phyloP scores from a whole-genome alignment of 805 yeast species.

The Komagataella populi region DNA sequence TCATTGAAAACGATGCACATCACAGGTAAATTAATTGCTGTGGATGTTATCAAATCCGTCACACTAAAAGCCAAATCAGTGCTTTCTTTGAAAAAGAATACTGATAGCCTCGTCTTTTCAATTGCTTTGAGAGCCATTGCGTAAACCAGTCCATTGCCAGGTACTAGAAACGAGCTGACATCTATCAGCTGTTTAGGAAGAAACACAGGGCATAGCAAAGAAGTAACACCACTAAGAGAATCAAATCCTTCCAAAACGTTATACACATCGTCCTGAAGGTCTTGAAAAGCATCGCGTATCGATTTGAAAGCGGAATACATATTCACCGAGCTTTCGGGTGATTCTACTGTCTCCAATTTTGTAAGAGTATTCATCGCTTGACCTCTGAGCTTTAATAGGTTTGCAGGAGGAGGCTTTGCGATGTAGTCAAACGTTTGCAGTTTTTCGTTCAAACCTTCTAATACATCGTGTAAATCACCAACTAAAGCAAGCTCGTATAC shows the following conservation, averaged over 20 bases:
- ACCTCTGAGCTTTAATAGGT: not conserved
- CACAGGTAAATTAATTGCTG: conserved; percentile 37
- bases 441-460: not conserved
- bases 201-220: conserved; percentile 43
- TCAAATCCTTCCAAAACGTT: not conserved
- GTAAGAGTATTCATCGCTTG: not conserved
- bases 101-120: conserved; percentile 26
- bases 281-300: not conserved
- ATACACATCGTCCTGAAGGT: not conserved
- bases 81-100: conserved; percentile 58
- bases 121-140: conserved; percentile 44
- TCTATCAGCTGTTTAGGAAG: conserved; percentile 44
- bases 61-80: conserved; percentile 70
- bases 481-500: conserved; percentile 26
- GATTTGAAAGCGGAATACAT: not conserved
- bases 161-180: conserved; percentile 68
- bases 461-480: not conserved
- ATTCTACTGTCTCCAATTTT: not conserved
- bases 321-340: not conserved
- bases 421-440: not conserved
- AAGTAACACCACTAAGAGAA: conserved; percentile 43
- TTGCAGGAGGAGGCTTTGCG: not conserved
- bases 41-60: conserved; percentile 60
- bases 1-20: conserved; percentile 50
- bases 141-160: conserved; percentile 67